Conservation (phyloP, 2,329 filamentous ascomycete genomes). For the Rhytidhysteron rufulum region DNA sequence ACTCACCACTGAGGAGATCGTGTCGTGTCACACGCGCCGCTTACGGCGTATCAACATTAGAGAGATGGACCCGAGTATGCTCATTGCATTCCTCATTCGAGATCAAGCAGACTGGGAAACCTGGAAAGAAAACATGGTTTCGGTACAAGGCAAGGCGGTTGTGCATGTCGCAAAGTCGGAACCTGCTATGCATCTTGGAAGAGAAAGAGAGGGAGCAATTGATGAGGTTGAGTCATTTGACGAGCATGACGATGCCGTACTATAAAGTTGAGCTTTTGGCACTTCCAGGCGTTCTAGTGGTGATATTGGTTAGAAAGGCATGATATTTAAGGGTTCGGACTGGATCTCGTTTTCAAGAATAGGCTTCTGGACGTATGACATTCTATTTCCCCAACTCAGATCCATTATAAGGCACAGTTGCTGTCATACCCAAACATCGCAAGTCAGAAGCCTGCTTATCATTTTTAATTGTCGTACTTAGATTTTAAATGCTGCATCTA, state of each 20-base stretch:
- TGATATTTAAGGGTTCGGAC: no score
- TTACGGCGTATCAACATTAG: conserved; percentile 77
- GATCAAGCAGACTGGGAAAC: conserved; percentile 77
- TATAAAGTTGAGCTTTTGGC: no score
- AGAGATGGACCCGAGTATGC: conserved; percentile 97
- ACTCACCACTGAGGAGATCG: conserved; percentile 69
- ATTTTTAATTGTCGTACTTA: no score
- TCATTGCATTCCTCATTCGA: conserved; percentile 86
- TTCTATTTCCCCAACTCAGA: no score
- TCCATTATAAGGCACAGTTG: no score
- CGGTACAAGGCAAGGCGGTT: conserved; percentile 71
- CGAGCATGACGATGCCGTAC: conserved; percentile 60
- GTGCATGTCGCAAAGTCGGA: conserved; percentile 77
- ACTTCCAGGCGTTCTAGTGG: no score
- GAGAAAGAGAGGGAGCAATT: conserved; percentile 68
- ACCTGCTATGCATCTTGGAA: conserved; percentile 46
- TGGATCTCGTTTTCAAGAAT: no score
- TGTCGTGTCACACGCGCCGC: conserved; percentile 82
- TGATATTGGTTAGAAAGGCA: no score
- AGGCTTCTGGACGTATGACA: no score
- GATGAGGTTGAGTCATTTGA: conserved; percentile 90
- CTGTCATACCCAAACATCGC: no score
- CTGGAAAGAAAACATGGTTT: conserved; percentile 74
- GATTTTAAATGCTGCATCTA: no score
- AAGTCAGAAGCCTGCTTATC: no score